Percentiles rank a stretch among this genome's conserved stretches.
phyloP scores from a whole-genome alignment of 2,329 filamentous ascomycete species.

The Penicillium sclerotiorum region DNA sequence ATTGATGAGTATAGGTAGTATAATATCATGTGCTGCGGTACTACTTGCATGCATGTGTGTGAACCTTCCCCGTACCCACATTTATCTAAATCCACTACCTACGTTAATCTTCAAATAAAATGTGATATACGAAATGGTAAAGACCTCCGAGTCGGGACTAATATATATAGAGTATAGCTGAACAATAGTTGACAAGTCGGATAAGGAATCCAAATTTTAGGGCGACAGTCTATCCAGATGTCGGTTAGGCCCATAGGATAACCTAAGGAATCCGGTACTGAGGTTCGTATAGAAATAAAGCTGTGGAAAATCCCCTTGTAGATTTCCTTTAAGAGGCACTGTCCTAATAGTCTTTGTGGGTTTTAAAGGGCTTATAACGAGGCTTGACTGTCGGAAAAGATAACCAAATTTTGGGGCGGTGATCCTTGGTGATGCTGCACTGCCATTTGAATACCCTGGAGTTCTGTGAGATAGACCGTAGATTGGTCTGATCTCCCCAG shows the following conservation, averaged over 20 bases:
- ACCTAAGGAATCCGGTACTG: background rate
- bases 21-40: background rate
- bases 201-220: no score
- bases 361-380: constrained; percentile 8
- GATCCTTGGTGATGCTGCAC: background rate
- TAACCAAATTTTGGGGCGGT: constrained; percentile 1
- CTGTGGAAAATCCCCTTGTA: background rate
- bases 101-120: constrained; percentile 16
- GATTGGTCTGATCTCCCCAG: background rate
- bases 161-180: constrained; percentile 12
- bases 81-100: background rate
- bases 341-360: constrained; percentile 5
- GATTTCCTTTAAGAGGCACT: background rate
- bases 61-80: constrained; percentile 5
- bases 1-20: no score
- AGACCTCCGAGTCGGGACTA: no score
- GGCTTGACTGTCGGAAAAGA: constrained; percentile 12
- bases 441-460: constrained; percentile 1
- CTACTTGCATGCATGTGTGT: no score
- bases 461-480: constrained; percentile 8
- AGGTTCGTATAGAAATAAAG: no score
- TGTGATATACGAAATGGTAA: no score
- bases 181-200: constrained; percentile 7
- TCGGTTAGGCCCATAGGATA: background rate
- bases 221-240: no score